Conservation (phyloP, 176 grass and related monocot genomes). For the Zizania latifolia region DNA sequence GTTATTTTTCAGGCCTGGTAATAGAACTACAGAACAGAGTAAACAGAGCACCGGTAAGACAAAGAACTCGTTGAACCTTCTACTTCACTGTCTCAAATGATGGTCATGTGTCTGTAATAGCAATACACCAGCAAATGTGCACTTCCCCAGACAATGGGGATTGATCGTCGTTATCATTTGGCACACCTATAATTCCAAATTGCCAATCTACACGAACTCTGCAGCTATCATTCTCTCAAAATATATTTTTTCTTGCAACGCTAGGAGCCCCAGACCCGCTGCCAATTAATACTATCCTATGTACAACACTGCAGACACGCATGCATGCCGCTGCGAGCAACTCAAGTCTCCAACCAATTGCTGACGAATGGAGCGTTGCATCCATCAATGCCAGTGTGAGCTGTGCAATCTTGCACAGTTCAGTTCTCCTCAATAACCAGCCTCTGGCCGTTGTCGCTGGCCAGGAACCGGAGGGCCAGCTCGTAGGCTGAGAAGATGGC, state of each 20-base stretch:
- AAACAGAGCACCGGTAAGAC: not conserved
- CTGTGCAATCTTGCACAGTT: not conserved
- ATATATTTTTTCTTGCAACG: not conserved
- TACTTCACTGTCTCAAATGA: not conserved
- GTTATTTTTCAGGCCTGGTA: not conserved
- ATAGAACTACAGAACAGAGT: not conserved
- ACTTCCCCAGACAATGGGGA: not conserved
- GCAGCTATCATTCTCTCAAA: not conserved
- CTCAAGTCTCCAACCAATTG: not conserved
- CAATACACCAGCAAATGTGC: not conserved
- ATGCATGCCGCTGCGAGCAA: not conserved
- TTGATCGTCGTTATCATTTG: slow-evolving; percentile 20
- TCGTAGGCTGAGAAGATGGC: slow-evolving; percentile 95
- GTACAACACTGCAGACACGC: slow-evolving; percentile 3
- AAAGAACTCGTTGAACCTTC: not conserved
- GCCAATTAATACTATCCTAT: slow-evolving; percentile 14
- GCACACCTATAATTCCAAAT: not conserved
- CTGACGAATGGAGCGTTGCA: not conserved
- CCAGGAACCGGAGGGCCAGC: slow-evolving; percentile 69
- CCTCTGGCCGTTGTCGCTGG: slow-evolving; percentile 21
- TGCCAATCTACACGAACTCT: not conserved
- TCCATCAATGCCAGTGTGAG: not conserved
- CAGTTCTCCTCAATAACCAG: slow-evolving; percentile 73
- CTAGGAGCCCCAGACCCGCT: not conserved
- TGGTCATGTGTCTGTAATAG: not conserved